phyloP scores from a whole-genome alignment of 441 rosid genomes.

The Pelargonium citronellum region DNA sequence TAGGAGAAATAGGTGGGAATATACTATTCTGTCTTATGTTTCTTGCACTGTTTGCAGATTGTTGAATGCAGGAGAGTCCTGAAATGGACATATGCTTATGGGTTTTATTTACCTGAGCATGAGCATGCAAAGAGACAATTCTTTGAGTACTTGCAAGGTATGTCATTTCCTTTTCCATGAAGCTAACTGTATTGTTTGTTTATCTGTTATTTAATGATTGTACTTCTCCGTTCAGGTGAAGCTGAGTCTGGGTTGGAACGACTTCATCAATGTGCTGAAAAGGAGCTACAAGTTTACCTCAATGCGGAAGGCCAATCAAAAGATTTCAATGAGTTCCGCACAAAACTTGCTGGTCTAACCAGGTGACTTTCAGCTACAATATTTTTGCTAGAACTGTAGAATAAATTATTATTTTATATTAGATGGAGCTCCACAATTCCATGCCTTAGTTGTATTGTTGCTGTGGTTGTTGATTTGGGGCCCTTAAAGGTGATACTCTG shows the following conservation, averaged over 20 bases:
- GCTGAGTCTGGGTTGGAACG: constrained; percentile 76
- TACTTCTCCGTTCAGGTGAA: constrained; percentile 42
- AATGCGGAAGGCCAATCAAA: constrained; percentile 39
- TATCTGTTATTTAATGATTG: background rate
- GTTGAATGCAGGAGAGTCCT: background rate
- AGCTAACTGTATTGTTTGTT: constrained; percentile 7
- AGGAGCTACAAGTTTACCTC: constrained; percentile 53
- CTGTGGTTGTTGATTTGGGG: background rate
- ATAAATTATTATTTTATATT: background rate
- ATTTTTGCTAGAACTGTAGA: background rate
- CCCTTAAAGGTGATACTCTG: no score
- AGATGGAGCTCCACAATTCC: background rate
- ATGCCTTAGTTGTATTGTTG: background rate
- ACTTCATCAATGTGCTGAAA: constrained; percentile 79
- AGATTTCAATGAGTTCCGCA: constrained; percentile 65
- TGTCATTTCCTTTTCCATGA: background rate
- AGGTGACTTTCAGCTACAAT: constrained; percentile 33
- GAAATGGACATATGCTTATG: background rate
- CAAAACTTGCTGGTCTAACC: constrained; percentile 66
- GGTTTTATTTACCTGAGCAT: background rate
- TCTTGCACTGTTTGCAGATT: constrained; percentile 11
- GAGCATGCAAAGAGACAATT: background rate
- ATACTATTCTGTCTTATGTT: background rate
- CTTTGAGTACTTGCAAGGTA: constrained; percentile 15
- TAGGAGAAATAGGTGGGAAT: background rate